phyloP scores from a whole-genome alignment of 2,329 filamentous ascomycete species.

The Botrytis galanthina region DNA sequence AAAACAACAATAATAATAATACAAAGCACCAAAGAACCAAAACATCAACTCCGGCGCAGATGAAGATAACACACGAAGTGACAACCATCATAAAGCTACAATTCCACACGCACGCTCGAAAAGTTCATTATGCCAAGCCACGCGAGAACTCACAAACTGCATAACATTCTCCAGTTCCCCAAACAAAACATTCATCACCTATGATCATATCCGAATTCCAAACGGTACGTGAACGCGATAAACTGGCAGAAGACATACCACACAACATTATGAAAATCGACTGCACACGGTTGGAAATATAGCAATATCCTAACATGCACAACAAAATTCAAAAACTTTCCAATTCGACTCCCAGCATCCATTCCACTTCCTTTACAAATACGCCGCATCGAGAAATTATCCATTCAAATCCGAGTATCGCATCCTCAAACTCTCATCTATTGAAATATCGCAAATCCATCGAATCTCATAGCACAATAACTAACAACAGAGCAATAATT shows the following conservation, averaged over 20 bases:
- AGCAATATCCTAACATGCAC: neutral
- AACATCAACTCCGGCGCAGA: neutral
- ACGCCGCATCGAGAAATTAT: no score
- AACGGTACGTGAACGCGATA: neutral
- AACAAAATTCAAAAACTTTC: neutral
- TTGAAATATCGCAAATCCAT: neutral
- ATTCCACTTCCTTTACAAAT: neutral
- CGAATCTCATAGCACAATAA: neutral
- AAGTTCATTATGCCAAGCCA: neutral
- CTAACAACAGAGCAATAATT: neutral
- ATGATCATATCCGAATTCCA: neutral
- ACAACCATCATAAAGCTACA: accelerated
- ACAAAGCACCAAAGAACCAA: neutral
- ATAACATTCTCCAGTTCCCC: neutral
- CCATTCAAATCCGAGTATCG: neutral
- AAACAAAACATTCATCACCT: neutral
- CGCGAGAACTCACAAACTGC: neutral
- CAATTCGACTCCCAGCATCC: neutral
- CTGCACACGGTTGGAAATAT: neutral
- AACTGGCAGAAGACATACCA: neutral
- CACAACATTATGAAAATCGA: neutral
- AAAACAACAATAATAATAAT: neutral
- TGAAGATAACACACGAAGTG: neutral
- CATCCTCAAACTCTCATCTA: neutral
- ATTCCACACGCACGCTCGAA: neutral